A percentile compares a stretch with the other conserved stretches of the same genome.
These are phyloP conservation scores for Fomitopsis pulvina DNA, from an alignment of 768 basidiomycete species.

Conservation along the genomic window DNA sequence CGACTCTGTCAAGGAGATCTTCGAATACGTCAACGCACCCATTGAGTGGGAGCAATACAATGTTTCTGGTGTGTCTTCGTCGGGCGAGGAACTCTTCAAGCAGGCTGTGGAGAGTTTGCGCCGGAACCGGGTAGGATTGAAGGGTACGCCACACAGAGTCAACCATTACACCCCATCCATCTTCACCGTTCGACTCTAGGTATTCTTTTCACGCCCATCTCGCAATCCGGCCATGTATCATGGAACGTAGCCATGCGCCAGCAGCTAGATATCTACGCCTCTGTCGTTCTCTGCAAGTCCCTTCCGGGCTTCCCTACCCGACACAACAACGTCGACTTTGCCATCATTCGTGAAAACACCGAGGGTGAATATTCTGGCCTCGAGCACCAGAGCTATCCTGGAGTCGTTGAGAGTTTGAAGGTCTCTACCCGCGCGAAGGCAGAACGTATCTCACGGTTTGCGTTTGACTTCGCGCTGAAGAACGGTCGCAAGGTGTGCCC, in stretches of 20 bases:
- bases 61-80: constrained; percentile 91
- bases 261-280: constrained; percentile 98
- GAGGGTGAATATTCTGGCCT: constrained; percentile 99
- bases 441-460: constrained; percentile 94
- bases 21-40: constrained; percentile 94
- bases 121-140: constrained; percentile 95
- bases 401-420: constrained; percentile 97
- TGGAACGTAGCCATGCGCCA: constrained; percentile 99
- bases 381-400: constrained; percentile 96
- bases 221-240: constrained; percentile 92
- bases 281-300: constrained; percentile 97
- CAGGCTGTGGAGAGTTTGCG: constrained; percentile 97
- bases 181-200: constrained; percentile 40
- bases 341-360: constrained; percentile 99
- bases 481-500: constrained; percentile 85
- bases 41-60: constrained; percentile 99
- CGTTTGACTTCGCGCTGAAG: constrained; percentile 98
- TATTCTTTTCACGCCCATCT: constrained; percentile 97
- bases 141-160: constrained; percentile 52
- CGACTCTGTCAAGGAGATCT: constrained; percentile 98
- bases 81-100: constrained; percentile 93
- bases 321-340: constrained; percentile 95
- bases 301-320: constrained; percentile 94
- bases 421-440: constrained; percentile 93
- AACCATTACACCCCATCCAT: background rate